Evolutionary conservation across 768 basidiomycete genomes (phyloP), one percentile per base, ranked within the genome.

Genomic region (Termitomyces sp.): DNA sequence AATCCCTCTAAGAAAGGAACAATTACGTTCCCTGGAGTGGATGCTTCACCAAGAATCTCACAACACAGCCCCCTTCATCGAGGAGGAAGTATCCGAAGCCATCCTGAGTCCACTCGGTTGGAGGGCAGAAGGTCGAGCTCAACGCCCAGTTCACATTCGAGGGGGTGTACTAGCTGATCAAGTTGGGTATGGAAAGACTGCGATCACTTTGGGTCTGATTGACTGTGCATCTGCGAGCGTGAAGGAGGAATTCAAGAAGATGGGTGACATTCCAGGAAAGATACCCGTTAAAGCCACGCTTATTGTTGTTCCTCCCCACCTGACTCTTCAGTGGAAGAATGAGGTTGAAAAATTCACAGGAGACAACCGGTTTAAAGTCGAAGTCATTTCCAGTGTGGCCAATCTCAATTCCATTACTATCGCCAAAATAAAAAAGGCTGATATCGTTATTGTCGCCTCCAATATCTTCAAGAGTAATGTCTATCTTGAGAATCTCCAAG

Each of bases 101-200:
- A 82, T 91, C 47, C 77, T 95, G 4, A 87, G 86, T 58, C 85
- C 92, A 53, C 75, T 97, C 13, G 91, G 92, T 7, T 98, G 95
- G 95, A 80, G 93, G 63, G 92, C 92, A n/a, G 94, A 97, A 70
- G 94, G 90, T 42, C 87, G 91, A 43, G 94, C 90, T 4, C 85
- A 90, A 63, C 75, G 94, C 35, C 82, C 87, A 0, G 80, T 92
- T 53, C 79, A 73, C 58, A 74, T 97, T 43, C 81, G 90, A 55
- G 94, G 95, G 18, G 94, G 95, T 12, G 94, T 97, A 49, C 83
- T 97, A 46, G 94, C 94, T 13, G 95, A 98, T 65, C 89, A 95
- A 74, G 95, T 98, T 59, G 95, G 95, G 52, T 98, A 98, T 66
- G 95, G 95, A 18, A 98, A 98, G 75, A 98, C 95, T 0, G 94